Conservation (phyloP, 805 yeast species). For the Cyberlindnera amylophila region DNA sequence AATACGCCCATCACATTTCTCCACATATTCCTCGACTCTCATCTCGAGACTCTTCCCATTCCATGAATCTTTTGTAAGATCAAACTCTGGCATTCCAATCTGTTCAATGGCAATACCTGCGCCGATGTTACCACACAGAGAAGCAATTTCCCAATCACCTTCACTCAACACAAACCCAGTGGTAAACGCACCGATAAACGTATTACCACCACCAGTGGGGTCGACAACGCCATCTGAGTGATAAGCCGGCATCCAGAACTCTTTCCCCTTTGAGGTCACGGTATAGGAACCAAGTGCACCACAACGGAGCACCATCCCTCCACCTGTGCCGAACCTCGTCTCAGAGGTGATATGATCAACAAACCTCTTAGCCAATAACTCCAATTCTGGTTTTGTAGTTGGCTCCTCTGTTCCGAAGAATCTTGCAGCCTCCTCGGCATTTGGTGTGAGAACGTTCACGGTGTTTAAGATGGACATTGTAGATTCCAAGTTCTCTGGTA, state of each 20-base stretch:
- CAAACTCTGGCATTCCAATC: conserved; percentile 61
- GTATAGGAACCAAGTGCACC: conserved; percentile 70
- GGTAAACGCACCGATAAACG: conserved; percentile 79
- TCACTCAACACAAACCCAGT: conserved; percentile 51
- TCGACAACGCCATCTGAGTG: conserved; percentile 64
- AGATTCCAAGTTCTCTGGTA: conserved; percentile 41
- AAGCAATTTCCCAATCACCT: conserved; percentile 48
- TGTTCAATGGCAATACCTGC: conserved; percentile 83
- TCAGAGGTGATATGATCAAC: conserved; percentile 36
- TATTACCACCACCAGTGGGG: conserved; percentile 95
- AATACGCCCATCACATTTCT: conserved; percentile 4
- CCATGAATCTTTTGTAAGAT: conserved; percentile 44
- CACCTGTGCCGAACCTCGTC: conserved; percentile 27
- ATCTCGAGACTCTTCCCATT: conserved; percentile 49
- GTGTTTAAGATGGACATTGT: conserved; percentile 36
- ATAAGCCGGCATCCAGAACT: conserved; percentile 67
- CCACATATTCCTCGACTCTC: conserved; percentile 42
- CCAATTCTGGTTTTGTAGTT: conserved; percentile 35
- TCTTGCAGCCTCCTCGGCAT: conserved; percentile 75
- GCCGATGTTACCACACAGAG: conserved; percentile 67
- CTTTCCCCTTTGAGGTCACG: conserved; percentile 28
- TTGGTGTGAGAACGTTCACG: conserved; percentile 72
- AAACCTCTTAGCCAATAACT: conserved; percentile 40
- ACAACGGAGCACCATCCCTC: conserved; percentile 66
- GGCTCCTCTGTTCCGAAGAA: conserved; percentile 51